phyloP scores from a whole-genome alignment of 257 asterid species.

The Ophiorrhiza pumila region DNA sequence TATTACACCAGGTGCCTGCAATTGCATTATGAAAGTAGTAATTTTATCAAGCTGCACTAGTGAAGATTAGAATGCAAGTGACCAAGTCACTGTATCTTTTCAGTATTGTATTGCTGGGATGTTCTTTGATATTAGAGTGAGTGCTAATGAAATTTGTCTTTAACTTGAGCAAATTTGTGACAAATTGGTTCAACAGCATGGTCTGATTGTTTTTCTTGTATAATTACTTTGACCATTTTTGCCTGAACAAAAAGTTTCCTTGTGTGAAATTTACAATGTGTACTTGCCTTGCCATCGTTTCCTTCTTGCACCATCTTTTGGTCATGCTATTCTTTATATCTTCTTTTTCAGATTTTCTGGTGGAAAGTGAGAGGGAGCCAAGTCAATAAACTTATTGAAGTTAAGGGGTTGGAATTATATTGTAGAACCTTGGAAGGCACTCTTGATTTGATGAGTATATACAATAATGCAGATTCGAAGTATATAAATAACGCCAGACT shows the following conservation, averaged over 20 bases:
- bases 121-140: neutral
- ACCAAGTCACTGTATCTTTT: too few relatives aligned
- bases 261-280: too few relatives aligned
- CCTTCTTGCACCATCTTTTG: slow-evolving; percentile 2
- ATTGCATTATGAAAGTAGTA: too few relatives aligned
- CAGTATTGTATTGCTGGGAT: neutral
- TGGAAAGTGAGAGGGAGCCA: slow-evolving; percentile 70
- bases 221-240: too few relatives aligned
- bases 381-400: slow-evolving; percentile 80
- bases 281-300: neutral
- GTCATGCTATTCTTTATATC: slow-evolving; percentile 15
- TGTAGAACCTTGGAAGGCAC: slow-evolving; percentile 44
- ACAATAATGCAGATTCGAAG: slow-evolving; percentile 29
- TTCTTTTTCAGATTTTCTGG: slow-evolving; percentile 43
- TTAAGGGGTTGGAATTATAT: slow-evolving; percentile 71
- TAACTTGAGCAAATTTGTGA: too few relatives aligned
- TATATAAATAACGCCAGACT: slow-evolving; percentile 26
- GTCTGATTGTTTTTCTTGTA: too few relatives aligned
- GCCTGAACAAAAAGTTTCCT: too few relatives aligned
- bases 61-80: too few relatives aligned
- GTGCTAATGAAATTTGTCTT: neutral
- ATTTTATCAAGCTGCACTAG: too few relatives aligned
- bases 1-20: too few relatives aligned
- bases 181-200: neutral
- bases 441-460: slow-evolving; percentile 33